Conservation (phyloP, 441 rosid species). For the Arabidopsis lyrata region DNA sequence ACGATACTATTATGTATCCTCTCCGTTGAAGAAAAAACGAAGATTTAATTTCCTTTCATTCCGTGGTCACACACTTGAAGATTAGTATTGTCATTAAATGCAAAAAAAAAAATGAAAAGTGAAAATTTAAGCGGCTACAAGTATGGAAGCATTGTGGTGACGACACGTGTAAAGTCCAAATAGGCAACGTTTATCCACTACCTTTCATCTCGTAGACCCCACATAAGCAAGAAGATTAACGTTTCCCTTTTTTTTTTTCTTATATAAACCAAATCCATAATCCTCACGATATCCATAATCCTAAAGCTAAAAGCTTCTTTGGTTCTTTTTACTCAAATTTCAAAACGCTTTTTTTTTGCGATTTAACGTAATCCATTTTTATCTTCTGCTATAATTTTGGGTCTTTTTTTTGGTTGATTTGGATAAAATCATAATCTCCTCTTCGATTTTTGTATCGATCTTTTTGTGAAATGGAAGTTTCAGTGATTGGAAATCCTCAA, state of each 20-base stretch:
- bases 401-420: not conserved
- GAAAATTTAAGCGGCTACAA: slow-evolving; percentile 41
- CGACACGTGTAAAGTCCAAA: slow-evolving; percentile 42
- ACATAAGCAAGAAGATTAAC: not conserved
- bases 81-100: not conserved
- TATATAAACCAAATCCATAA: slow-evolving; percentile 40
- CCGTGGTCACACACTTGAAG: slow-evolving; percentile 33
- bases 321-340: not conserved
- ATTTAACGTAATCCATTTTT: slow-evolving; percentile 11
- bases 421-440: not conserved
- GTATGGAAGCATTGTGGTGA: slow-evolving; percentile 3
- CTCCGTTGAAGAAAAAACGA: not conserved
- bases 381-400: not conserved
- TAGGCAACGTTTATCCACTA: slow-evolving; percentile 29
- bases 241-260: not conserved
- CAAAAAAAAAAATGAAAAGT: not conserved
- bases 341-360: not conserved
- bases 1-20: not conserved
- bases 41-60: not conserved
- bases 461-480: slow-evolving; percentile 61
- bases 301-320: not conserved
- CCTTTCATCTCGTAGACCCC: slow-evolving; percentile 5
- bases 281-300: slow-evolving; percentile 19
- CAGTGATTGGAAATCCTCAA: slow-evolving; percentile 68
- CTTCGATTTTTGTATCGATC: not conserved